Evolutionary conservation across 306 rosid genomes (phyloP).

Genomic region (Senna siamea): DNA sequence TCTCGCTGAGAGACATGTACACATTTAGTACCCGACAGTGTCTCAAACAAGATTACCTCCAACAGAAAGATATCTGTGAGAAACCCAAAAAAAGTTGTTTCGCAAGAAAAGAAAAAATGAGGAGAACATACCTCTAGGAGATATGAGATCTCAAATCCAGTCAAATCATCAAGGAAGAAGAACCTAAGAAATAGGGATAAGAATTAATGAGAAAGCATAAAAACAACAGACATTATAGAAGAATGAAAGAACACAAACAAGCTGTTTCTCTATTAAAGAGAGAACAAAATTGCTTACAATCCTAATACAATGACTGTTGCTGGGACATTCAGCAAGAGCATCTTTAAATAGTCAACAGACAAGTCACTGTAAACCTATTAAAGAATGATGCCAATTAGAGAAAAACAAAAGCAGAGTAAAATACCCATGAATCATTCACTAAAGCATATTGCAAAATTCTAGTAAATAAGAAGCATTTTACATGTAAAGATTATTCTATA

Average conservation of each 20-base stretch:
- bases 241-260: no score
- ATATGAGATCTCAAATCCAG: conserved; percentile 87
- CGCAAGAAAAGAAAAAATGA: conserved; percentile 4
- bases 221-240: not conserved
- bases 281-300: conserved; percentile 60
- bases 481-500: no score
- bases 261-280: not conserved
- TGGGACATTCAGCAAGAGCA: conserved; percentile 86
- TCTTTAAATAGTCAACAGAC: conserved; percentile 83
- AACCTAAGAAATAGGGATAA: conserved; percentile 56
- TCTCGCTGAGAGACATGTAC: no score
- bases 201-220: not conserved
- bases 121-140: conserved; percentile 67
- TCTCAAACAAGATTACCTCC: no score
- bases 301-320: conserved; percentile 87
- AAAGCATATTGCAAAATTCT: conserved; percentile 24
- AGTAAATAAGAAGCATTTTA: no score
- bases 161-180: conserved; percentile 90
- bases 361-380: conserved; percentile 90
- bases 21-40: no score
- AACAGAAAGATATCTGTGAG: no score
- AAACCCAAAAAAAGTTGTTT: no score
- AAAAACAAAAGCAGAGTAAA: conserved; percentile 2
- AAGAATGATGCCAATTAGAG: conserved; percentile 30
- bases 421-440: conserved; percentile 20